Conservation (phyloP, 495 filamentous ascomycete species). For the Penicillium paradoxum region DNA sequence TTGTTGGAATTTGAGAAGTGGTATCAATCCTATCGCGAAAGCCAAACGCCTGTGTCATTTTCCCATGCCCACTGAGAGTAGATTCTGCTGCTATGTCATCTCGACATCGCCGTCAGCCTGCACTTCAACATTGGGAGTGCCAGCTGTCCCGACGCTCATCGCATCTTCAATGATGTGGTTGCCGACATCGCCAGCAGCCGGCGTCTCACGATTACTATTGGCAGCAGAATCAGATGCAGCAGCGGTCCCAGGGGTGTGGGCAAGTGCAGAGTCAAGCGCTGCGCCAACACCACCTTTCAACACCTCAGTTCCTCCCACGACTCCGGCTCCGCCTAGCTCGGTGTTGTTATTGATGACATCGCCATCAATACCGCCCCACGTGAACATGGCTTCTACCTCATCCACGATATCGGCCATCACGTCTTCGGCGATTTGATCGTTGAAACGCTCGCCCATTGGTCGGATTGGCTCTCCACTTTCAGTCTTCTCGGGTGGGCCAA, state of each 20-base stretch:
- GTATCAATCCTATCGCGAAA: conserved; percentile 5
- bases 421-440: conserved; percentile 95
- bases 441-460: conserved; percentile 72
- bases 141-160: conserved; percentile 25
- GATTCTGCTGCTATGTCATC: conserved; percentile 33
- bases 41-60: background rate
- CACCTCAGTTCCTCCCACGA: conserved; percentile 35
- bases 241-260: conserved; percentile 12
- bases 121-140: conserved; percentile 21
- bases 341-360: conserved; percentile 32
- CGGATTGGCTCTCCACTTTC: conserved; percentile 41
- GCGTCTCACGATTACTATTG: conserved; percentile 22
- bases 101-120: conserved; percentile 38
- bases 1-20: conserved; percentile 3
- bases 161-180: conserved; percentile 24
- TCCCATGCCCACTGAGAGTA: background rate
- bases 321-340: conserved; percentile 26
- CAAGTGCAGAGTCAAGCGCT: conserved; percentile 29
- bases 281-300: conserved; percentile 34
- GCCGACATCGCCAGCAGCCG: conserved; percentile 12
- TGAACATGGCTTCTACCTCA: conserved; percentile 65
- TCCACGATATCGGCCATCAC: conserved; percentile 87
- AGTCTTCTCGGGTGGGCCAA: conserved; percentile 54
- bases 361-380: conserved; percentile 42
- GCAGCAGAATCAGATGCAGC: conserved; percentile 22